Conservation (phyloP, 257 asterid species). For the Solanum ossicruentum region DNA sequence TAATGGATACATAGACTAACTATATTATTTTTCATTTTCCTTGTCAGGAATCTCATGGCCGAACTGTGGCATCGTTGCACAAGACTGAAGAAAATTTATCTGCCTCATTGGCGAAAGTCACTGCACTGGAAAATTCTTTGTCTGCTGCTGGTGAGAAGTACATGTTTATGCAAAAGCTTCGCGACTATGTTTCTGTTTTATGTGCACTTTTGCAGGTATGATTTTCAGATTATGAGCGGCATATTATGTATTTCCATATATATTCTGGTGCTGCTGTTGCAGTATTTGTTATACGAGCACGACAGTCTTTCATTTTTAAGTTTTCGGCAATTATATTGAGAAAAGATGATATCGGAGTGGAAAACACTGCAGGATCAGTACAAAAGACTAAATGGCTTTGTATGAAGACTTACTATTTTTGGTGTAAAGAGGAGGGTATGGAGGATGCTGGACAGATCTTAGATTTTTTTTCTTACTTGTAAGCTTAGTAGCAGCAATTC, state of each 20-base stretch:
- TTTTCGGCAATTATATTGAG: neutral
- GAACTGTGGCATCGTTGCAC: constrained; percentile 38
- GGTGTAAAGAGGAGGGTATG: too few relatives aligned
- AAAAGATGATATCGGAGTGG: neutral
- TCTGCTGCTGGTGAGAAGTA: constrained; percentile 93
- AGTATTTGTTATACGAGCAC: neutral
- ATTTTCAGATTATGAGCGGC: constrained; percentile 21
- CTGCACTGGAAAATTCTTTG: constrained; percentile 60
- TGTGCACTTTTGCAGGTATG: constrained; percentile 96
- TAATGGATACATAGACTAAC: neutral
- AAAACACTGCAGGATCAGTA: too few relatives aligned
- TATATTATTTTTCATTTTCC: neutral
- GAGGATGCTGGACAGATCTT: too few relatives aligned
- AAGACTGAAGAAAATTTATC: constrained; percentile 72
- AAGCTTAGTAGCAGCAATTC: too few relatives aligned
- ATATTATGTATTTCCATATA: constrained; percentile 2
- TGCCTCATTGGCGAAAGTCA: constrained; percentile 59
- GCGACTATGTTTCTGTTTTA: constrained; percentile 89
- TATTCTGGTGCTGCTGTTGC: neutral
- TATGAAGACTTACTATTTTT: too few relatives aligned
- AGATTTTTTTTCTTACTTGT: too few relatives aligned
- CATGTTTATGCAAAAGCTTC: constrained; percentile 98
- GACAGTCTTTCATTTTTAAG: neutral
- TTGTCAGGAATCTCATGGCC: constrained; percentile 64
- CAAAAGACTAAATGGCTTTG: too few relatives aligned